A percentile compares a stretch with the other conserved stretches of the same genome.
These are phyloP conservation scores for Macrophomina pseudophaseolina DNA, from an alignment of 2,329 filamentous ascomycete species.

Conservation along the genomic window DNA sequence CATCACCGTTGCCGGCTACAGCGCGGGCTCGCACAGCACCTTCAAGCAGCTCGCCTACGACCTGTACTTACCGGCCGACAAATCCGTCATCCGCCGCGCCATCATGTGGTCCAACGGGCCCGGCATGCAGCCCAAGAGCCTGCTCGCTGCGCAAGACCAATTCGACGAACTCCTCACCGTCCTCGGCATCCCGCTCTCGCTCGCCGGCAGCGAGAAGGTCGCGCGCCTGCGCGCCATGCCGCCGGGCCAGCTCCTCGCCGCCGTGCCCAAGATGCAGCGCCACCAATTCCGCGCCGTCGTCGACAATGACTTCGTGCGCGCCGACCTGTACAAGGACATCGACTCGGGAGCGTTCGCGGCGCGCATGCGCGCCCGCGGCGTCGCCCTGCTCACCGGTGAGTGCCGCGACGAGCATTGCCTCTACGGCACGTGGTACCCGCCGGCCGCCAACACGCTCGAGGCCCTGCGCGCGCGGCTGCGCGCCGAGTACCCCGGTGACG, in stretches of 20 bases:
- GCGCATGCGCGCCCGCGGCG: constrained; percentile 50
- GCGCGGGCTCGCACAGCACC: constrained; percentile 60
- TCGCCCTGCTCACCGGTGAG: constrained; percentile 60
- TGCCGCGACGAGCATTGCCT: constrained; percentile 59
- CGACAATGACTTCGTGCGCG: constrained; percentile 55
- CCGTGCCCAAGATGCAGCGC: constrained; percentile 46
- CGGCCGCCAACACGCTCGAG: constrained; percentile 46
- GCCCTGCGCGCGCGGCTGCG: constrained; percentile 53
- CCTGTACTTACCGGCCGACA: constrained; percentile 52
- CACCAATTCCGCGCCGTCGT: constrained; percentile 62
- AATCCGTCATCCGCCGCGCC: constrained; percentile 56
- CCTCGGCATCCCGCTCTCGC: constrained; percentile 50
- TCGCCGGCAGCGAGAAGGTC: constrained; percentile 53
- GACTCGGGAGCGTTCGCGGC: constrained; percentile 55
- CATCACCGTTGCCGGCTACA: constrained; percentile 62
- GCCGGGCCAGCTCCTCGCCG: constrained; percentile 48
- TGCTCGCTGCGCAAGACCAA: constrained; percentile 55
- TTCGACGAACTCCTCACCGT: constrained; percentile 56
- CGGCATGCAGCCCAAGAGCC: constrained; percentile 57
- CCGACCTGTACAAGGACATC: constrained; percentile 52
- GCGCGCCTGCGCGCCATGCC: constrained; percentile 49
- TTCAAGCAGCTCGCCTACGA: constrained; percentile 65
- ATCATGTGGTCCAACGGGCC: constrained; percentile 62
- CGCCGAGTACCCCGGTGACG: constrained; percentile 57
- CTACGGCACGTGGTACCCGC: constrained; percentile 58